These are phyloP conservation scores for Alternaria postmessia DNA, from an alignment of 2,329 filamentous ascomycete genomes.

Conservation along the genomic window DNA sequence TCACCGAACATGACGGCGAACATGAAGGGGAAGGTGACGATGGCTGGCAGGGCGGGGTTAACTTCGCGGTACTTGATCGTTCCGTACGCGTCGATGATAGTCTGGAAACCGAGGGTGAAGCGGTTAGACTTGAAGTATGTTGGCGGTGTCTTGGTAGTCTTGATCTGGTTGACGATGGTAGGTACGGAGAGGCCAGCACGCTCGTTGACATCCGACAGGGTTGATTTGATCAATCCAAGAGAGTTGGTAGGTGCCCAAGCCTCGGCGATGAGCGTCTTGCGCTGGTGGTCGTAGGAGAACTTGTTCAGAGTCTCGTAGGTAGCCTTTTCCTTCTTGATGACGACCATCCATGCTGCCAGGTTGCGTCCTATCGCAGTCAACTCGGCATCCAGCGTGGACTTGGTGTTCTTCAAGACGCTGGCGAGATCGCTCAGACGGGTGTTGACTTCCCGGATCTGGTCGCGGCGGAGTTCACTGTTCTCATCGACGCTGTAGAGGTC, in stretches of 20 bases:
- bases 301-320: conserved; percentile 95
- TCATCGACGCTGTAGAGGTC: conserved; percentile 97
- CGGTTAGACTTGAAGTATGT: conserved; percentile 99
- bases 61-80: conserved; percentile 97
- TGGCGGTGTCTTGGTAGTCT: conserved; percentile 94
- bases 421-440: conserved; percentile 88
- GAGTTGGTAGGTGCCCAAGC: conserved; percentile 97
- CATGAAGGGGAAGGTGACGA: conserved; percentile 98
- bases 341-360: conserved; percentile 94
- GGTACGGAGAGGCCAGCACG: conserved; percentile 94
- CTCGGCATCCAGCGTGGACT: conserved; percentile 91
- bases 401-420: conserved; percentile 93
- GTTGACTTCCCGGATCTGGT: conserved; percentile 98
- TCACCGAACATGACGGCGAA: conserved; percentile 99
- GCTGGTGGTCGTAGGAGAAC: conserved; percentile 94
- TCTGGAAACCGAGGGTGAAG: conserved; percentile 97
- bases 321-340: conserved; percentile 97
- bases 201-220: conserved; percentile 95
- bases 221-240: conserved; percentile 86
- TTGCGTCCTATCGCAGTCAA: conserved; percentile 92
- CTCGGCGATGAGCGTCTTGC: conserved; percentile 96
- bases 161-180: conserved; percentile 97
- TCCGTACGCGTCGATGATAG: conserved; percentile 98
- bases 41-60: conserved; percentile 93
- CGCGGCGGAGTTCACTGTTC: conserved; percentile 91